Percentiles rank a stretch among this genome's conserved stretches.
phyloP scores from a whole-genome alignment of 164 flowering plant species.

The Stephania cephalantha region DNA sequence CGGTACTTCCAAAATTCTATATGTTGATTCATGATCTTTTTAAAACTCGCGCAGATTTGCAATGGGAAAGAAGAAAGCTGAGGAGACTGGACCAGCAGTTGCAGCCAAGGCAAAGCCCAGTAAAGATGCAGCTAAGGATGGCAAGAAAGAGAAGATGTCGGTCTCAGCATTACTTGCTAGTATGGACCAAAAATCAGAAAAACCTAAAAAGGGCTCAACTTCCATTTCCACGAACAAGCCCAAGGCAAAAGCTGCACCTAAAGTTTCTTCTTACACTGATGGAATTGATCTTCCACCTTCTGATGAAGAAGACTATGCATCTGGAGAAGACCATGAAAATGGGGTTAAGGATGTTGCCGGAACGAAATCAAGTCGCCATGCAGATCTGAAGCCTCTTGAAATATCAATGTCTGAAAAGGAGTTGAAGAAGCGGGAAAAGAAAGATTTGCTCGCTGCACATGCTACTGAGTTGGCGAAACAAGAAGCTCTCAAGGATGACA shows the following conservation, averaged over 20 bases:
- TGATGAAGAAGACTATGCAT: neutral
- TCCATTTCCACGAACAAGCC: neutral
- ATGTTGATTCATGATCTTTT: too few relatives aligned
- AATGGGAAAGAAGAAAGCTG: conserved; percentile 1
- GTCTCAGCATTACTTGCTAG: neutral
- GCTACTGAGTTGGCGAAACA: too few relatives aligned
- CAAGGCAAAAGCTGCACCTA: neutral
- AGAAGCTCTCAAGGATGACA: too few relatives aligned
- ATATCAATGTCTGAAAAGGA: too few relatives aligned
- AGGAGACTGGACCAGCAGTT: neutral
- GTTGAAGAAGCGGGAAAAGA: too few relatives aligned
- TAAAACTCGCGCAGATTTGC: neutral
- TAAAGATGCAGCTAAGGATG: too few relatives aligned
- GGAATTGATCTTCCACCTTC: neutral
- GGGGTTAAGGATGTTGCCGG: neutral
- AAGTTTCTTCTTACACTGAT: neutral
- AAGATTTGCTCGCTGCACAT: too few relatives aligned
- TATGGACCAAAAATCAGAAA: neutral
- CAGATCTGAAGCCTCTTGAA: too few relatives aligned
- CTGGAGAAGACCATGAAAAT: neutral
- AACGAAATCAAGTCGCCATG: neutral
- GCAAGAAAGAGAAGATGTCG: neutral
- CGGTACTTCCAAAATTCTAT: too few relatives aligned
- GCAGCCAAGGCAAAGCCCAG: neutral
- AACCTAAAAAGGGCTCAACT: too few relatives aligned